Conservation (phyloP, 208 protist genomes). For the Trypanosomatidae sp. region DNA sequence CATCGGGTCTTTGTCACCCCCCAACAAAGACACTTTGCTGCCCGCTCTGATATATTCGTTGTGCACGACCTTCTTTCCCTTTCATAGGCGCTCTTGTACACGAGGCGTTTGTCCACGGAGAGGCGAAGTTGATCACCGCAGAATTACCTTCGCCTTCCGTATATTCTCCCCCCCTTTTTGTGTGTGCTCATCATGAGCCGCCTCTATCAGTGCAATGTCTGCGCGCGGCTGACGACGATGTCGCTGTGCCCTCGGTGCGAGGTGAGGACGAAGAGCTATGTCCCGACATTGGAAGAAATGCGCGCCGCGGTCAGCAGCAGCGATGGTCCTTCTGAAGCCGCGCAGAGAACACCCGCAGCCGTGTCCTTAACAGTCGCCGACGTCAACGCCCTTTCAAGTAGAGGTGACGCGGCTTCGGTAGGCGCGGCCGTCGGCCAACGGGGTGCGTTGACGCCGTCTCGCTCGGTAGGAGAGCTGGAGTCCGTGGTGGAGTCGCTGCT, state of each 20-base stretch:
- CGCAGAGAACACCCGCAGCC: background rate
- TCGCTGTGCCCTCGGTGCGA: slow-evolving; percentile 40
- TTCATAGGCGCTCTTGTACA: background rate
- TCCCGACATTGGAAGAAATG: background rate
- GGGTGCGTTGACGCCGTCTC: too few species aligned
- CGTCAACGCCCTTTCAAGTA: slow-evolving; percentile 1
- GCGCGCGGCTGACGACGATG: slow-evolving; percentile 44
- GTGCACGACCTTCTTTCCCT: background rate
- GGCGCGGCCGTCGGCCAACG: too few species aligned
- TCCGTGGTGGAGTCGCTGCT: slow-evolving; percentile 1
- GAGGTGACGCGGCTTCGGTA: background rate
- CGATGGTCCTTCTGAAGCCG: background rate
- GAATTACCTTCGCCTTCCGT: background rate
- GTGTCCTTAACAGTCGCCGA: slow-evolving; percentile 5
- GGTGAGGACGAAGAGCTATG: slow-evolving; percentile 20
- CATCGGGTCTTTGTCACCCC: background rate
- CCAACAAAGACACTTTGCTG: background rate
- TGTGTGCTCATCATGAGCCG: slow-evolving; percentile 14
- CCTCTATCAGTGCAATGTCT: slow-evolving; percentile 24
- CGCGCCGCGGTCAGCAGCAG: background rate
- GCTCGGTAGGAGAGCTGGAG: background rate
- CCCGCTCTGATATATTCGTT: background rate
- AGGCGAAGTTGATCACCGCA: background rate
- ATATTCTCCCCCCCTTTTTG: background rate
- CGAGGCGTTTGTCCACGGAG: background rate